phyloP scores from a whole-genome alignment of 2,329 filamentous ascomycete species.

The Endoconidiophora laricicola region DNA sequence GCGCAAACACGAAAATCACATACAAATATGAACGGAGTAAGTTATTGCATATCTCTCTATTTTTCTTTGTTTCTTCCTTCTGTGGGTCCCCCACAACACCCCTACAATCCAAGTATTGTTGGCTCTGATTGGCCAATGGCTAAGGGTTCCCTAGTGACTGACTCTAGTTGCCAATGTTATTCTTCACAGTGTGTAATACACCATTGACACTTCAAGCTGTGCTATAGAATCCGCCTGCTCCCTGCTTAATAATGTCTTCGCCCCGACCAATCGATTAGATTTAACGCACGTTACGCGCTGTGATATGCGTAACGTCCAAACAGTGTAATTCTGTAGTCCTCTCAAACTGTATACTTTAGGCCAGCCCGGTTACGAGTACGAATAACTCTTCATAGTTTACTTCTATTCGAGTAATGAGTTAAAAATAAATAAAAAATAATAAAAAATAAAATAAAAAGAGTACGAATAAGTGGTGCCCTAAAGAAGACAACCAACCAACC shows the following conservation, averaged over 20 bases:
- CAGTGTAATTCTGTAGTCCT: neutral
- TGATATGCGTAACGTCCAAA: neutral
- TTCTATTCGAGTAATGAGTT: neutral
- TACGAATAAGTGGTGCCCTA: constrained; percentile 1
- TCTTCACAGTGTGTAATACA: neutral
- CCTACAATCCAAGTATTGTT: neutral
- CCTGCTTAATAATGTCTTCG: too few relatives aligned
- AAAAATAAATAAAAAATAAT: neutral
- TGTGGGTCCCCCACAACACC: too few relatives aligned
- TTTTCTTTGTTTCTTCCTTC: too few relatives aligned
- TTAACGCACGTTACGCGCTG: too few relatives aligned
- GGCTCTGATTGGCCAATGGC: constrained; percentile 2
- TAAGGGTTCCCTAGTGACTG: neutral
- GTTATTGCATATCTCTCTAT: too few relatives aligned
- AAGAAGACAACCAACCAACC: neutral
- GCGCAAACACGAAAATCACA: too few relatives aligned
- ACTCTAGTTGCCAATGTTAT: neutral
- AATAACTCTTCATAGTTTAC: too few relatives aligned
- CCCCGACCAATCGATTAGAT: too few relatives aligned
- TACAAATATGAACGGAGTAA: too few relatives aligned
- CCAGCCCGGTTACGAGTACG: constrained; percentile 13
- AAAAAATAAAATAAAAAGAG: constrained; percentile 7
- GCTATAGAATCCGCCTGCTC: too few relatives aligned
- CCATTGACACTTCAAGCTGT: too few relatives aligned
- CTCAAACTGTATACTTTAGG: neutral